phyloP scores from a whole-genome alignment of 371 early-diverging fungal species.

The Circinella umbellata region DNA sequence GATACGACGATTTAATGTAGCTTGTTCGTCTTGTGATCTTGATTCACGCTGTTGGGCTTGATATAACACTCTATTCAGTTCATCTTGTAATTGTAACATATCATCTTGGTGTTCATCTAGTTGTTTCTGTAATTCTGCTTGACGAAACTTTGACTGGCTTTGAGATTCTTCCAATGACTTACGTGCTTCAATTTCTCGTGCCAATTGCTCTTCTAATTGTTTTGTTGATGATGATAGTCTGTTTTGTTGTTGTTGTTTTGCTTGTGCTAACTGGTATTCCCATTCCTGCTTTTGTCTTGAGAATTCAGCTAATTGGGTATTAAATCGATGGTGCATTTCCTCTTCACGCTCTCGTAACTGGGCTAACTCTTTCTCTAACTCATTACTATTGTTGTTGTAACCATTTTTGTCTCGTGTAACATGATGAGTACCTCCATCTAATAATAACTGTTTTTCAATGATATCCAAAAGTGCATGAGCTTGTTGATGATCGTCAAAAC shows the following conservation, averaged over 20 bases:
- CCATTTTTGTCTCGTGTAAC: not conserved
- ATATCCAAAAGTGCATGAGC: conserved; percentile 7
- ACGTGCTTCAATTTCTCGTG: not conserved
- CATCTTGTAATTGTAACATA: not conserved
- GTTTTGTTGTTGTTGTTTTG: not conserved
- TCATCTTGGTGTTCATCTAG: not conserved
- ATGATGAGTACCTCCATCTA: not conserved
- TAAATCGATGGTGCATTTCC: not conserved
- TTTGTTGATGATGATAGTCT: not conserved
- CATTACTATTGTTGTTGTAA: not conserved
- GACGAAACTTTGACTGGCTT: not conserved
- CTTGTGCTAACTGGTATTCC: not conserved
- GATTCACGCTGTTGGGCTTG: not conserved
- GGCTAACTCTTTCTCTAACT: not conserved
- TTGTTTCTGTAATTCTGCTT: conserved; percentile 10
- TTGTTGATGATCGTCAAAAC: conserved; percentile 16
- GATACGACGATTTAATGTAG: not conserved
- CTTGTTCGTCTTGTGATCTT: not conserved
- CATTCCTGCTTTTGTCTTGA: not conserved
- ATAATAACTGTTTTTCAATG: not conserved
- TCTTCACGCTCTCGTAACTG: conserved; percentile 4
- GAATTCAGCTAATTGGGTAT: not conserved
- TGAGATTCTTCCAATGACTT: not conserved
- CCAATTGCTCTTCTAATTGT: conserved; percentile 1
- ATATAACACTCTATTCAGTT: not conserved